Evolutionary conservation across 2,329 filamentous ascomycete genomes (phyloP).

Genomic region (Clonostachys chloroleuca): DNA sequence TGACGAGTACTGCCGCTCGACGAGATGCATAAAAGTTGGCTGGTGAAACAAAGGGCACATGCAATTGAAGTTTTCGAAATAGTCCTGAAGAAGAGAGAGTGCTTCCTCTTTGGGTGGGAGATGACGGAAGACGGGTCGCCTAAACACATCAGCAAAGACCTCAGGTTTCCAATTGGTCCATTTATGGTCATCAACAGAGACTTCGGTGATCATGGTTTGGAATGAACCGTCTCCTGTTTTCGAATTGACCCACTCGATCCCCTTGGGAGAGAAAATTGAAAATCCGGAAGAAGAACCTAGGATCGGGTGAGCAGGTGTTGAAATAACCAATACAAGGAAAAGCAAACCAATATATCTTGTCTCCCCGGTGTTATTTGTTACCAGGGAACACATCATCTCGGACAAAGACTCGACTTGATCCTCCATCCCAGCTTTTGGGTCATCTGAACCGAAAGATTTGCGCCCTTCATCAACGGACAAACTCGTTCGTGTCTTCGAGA

Average conservation of each 20-base stretch:
- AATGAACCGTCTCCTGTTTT: conserved; percentile 97
- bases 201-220: conserved; percentile 87
- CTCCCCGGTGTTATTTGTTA: conserved; percentile 92
- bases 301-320: conserved; percentile 4
- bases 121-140: conserved; percentile 75
- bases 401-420: conserved; percentile 83
- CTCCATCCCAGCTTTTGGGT: conserved; percentile 39
- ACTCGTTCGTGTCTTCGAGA: conserved; percentile 3
- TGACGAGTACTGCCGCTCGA: conserved; percentile 87
- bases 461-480: conserved; percentile 1
- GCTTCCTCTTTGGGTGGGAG: conserved; percentile 85
- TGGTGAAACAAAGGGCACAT: conserved; percentile 98
- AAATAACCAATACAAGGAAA: not conserved
- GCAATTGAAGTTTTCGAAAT: conserved; percentile 98
- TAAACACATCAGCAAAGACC: conserved; percentile 89
- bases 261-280: conserved; percentile 97
- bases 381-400: conserved; percentile 98
- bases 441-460: too few species aligned
- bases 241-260: conserved; percentile 96
- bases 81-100: conserved; percentile 83
- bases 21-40: conserved; percentile 96
- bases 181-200: conserved; percentile 90
- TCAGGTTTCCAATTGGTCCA: conserved; percentile 99
- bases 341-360: conserved; percentile 85
- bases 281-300: conserved; percentile 92